Evolutionary conservation across 2,329 filamentous ascomycete species (phyloP).

Genomic region (Penicillium rolfsii): DNA sequence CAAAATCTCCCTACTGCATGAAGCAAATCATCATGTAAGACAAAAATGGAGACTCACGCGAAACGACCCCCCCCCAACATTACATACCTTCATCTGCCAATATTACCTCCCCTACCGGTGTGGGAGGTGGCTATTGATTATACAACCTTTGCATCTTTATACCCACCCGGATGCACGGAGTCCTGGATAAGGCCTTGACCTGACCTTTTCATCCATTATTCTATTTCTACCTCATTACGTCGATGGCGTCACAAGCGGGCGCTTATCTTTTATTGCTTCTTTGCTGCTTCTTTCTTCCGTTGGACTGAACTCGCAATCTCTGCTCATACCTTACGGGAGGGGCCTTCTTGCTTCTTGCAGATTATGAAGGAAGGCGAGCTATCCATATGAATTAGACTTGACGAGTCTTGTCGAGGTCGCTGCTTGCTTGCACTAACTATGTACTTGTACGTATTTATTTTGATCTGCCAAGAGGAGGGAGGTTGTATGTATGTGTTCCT

Average conservation of each 20-base stretch:
- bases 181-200: constrained; percentile 11
- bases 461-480: constrained; percentile 8
- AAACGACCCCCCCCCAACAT: constrained; percentile 13
- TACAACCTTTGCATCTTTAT: constrained; percentile 13
- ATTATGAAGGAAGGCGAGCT: constrained; percentile 8
- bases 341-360: constrained; percentile 15
- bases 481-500: constrained; percentile 11
- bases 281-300: constrained; percentile 2
- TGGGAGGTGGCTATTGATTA: constrained; percentile 16
- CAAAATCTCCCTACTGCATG: constrained; percentile 2
- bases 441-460: constrained; percentile 26
- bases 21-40: background rate
- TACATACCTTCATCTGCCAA: constrained; percentile 18
- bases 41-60: constrained; percentile 15
- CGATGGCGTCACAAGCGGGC: constrained; percentile 15
- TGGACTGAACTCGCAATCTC: background rate
- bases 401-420: background rate
- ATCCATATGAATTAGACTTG: background rate
- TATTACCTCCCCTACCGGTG: constrained; percentile 10
- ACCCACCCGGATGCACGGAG: constrained; percentile 17
- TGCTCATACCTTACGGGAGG: background rate
- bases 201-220: background rate
- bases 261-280: constrained; percentile 10
- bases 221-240: constrained; percentile 2
- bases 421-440: constrained; percentile 1